phyloP scores from a whole-genome alignment of 2,329 filamentous ascomycete genomes.

The Phyllosticta paracitricarpa region DNA sequence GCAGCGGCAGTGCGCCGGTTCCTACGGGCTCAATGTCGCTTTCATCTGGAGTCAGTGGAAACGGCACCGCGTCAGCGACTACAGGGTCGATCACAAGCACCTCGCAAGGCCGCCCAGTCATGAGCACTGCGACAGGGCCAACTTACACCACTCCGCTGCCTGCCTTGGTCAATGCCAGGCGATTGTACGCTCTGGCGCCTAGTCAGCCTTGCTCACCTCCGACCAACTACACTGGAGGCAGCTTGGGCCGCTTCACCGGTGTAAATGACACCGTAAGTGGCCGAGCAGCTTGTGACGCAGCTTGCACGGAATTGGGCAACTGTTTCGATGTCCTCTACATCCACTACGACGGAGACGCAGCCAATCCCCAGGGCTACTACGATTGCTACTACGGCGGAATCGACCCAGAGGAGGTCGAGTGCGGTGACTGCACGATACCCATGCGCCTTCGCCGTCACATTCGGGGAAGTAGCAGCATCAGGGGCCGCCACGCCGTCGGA shows the following conservation, averaged over 20 bases:
- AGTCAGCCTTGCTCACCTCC: not conserved
- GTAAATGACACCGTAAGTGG: not conserved
- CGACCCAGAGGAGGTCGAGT: not conserved
- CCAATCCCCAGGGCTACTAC: not conserved
- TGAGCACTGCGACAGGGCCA: not conserved
- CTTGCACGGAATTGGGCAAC: not conserved
- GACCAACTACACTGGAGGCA: not conserved
- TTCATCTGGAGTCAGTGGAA: not conserved
- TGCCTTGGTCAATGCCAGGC: not conserved
- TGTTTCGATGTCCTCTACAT: not conserved
- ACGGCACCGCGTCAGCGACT: not conserved
- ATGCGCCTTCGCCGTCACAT: not conserved
- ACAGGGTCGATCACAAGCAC: not conserved
- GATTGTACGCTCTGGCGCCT: not conserved
- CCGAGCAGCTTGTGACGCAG: not conserved
- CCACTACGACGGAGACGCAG: not conserved
- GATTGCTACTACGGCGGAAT: not conserved
- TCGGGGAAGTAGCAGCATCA: not conserved
- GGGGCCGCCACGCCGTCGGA: not conserved
- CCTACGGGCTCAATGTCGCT: not conserved
- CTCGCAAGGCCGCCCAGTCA: not conserved
- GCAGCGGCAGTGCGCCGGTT: not conserved
- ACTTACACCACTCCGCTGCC: not conserved
- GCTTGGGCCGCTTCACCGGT: not conserved
- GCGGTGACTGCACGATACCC: not conserved